A percentile compares a stretch with the other conserved stretches of the same genome.
phyloP scores from a whole-genome alignment of 441 rosid genomes.

The Cnidoscolus chayamansa region DNA sequence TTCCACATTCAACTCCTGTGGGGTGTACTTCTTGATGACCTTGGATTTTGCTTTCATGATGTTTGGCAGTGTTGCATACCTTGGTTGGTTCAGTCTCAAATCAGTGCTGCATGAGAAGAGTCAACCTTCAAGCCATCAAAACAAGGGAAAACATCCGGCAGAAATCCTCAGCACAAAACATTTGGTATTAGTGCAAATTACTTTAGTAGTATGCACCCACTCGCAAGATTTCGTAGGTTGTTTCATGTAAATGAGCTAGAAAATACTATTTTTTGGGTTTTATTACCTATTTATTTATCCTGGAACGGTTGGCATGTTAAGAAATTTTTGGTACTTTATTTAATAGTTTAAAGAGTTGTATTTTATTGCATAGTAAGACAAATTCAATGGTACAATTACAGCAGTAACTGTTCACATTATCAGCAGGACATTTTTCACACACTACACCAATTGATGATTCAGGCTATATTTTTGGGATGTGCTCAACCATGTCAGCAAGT shows the following conservation, averaged over 20 bases:
- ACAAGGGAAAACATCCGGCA: background rate
- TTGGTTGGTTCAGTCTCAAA: slow-evolving; percentile 88
- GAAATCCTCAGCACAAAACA: background rate
- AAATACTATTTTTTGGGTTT: background rate
- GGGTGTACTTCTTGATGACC: slow-evolving; percentile 66
- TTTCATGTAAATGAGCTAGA: background rate
- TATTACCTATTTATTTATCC: background rate
- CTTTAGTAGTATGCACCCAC: background rate
- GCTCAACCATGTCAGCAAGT: background rate
- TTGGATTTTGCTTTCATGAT: slow-evolving; percentile 94
- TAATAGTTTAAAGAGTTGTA: background rate
- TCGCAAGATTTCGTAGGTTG: background rate
- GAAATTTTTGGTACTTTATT: background rate
- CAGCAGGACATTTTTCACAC: background rate
- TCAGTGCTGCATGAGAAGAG: slow-evolving; percentile 56
- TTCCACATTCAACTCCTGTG: slow-evolving; percentile 61
- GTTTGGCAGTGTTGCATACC: slow-evolving; percentile 92
- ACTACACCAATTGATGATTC: background rate
- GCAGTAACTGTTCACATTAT: background rate
- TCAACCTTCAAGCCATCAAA: background rate
- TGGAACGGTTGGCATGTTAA: background rate
- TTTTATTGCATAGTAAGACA: background rate
- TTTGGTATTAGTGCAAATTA: background rate
- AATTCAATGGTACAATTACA: background rate
- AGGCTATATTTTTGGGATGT: background rate